phyloP scores from a whole-genome alignment of 2,329 filamentous ascomycete species.

The Ophiostoma triangulosporum region DNA sequence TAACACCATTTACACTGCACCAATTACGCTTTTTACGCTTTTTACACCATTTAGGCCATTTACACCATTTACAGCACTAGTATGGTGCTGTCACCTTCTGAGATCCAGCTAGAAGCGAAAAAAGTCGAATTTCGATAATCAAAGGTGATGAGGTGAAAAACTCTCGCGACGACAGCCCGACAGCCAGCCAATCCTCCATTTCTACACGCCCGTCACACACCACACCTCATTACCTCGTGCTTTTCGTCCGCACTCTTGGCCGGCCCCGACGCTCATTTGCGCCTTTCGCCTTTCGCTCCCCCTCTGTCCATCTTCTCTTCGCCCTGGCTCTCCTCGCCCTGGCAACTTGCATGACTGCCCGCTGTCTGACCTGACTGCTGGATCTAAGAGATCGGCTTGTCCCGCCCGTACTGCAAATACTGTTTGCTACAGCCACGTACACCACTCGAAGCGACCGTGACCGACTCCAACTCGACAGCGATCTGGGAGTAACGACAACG shows the following conservation, averaged over 20 bases:
- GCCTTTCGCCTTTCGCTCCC: background rate
- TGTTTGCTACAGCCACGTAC: too few relatives aligned
- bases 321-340: background rate
- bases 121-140: constrained; percentile 3
- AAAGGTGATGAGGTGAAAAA: background rate
- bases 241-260: background rate
- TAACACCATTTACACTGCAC: background rate
- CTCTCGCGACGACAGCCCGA: background rate
- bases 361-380: too few relatives aligned
- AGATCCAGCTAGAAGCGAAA: constrained; percentile 1
- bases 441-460: too few relatives aligned
- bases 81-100: constrained; percentile 7
- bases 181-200: background rate
- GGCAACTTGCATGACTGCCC: background rate
- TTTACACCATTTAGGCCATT: background rate
- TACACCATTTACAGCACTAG: background rate
- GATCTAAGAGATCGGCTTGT: too few relatives aligned
- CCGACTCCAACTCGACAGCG: too few relatives aligned
- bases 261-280: background rate
- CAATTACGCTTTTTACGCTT: background rate
- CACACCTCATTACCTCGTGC: background rate
- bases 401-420: too few relatives aligned
- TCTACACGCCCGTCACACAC: background rate
- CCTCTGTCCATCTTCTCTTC: background rate
- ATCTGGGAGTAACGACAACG: background rate